Evolutionary conservation across 2,329 filamentous ascomycete species (phyloP).

Genomic region (Xylariaceae sp.): DNA sequence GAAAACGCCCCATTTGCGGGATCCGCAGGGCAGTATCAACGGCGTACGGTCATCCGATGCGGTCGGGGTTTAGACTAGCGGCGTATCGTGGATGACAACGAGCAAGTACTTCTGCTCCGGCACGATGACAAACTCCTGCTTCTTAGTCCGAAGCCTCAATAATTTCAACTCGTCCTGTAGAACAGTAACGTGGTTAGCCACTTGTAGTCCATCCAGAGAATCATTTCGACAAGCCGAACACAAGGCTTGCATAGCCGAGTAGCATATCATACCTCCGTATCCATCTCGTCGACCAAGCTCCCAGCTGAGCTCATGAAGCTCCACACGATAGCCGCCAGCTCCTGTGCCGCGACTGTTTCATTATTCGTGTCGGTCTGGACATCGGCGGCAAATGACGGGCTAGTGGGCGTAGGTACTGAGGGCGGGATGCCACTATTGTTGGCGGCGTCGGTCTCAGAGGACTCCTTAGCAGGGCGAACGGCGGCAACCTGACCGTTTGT

Average conservation of each 20-base stretch:
- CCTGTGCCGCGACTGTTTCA: constrained; percentile 58
- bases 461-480: constrained; percentile 42
- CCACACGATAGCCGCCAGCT: constrained; percentile 72
- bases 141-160: constrained; percentile 72
- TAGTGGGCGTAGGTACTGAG: constrained; percentile 26
- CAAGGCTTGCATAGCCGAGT: neutral
- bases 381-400: constrained; percentile 43
- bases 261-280: constrained; percentile 57
- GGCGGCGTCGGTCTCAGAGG: constrained; percentile 12
- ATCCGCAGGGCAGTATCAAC: constrained; percentile 4
- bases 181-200: constrained; percentile 5
- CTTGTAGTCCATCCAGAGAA: neutral
- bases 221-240: neutral
- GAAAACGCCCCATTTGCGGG: neutral
- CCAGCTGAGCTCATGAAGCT: constrained; percentile 66
- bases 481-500: constrained; percentile 64
- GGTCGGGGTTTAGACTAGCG: constrained; percentile 48
- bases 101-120: constrained; percentile 75
- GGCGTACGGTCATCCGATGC: neutral
- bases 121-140: constrained; percentile 78
- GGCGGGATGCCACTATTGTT: constrained; percentile 17
- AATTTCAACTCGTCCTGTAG: constrained; percentile 68
- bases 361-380: constrained; percentile 37
- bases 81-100: constrained; percentile 77
- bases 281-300: constrained; percentile 64